Conservation (phyloP, 2,329 filamentous ascomycete genomes). For the Aquanectria penicillioides region DNA sequence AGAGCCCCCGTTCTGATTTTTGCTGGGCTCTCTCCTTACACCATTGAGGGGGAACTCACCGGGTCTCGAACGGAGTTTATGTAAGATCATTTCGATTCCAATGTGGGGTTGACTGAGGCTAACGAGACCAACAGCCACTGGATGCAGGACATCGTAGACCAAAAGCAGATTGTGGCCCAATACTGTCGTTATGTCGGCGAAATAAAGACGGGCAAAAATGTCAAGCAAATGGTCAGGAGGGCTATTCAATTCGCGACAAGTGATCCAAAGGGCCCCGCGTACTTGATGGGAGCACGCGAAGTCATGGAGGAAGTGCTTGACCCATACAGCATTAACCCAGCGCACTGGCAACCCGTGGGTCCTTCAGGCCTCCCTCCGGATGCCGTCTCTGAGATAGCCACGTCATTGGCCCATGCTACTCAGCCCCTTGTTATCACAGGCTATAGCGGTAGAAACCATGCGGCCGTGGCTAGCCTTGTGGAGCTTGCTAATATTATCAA, state of each 20-base stretch:
- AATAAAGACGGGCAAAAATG: conserved; percentile 82
- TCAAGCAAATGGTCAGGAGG: conserved; percentile 88
- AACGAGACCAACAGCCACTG: conserved; percentile 65
- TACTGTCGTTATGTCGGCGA: conserved; percentile 86
- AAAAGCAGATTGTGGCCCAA: conserved; percentile 80
- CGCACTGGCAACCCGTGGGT: conserved; percentile 75
- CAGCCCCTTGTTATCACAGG: conserved; percentile 76
- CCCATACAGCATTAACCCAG: conserved; percentile 73
- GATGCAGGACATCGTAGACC: conserved; percentile 84
- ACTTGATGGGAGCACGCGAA: conserved; percentile 79
- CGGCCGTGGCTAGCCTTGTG: conserved; percentile 67
- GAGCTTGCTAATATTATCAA: conserved; percentile 72
- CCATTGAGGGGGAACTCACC: conserved; percentile 77
- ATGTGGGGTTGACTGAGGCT: not conserved
- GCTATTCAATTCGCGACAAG: conserved; percentile 82
- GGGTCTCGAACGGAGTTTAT: conserved; percentile 84
- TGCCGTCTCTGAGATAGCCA: conserved; percentile 67
- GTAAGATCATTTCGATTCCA: not conserved
- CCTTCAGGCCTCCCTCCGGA: conserved; percentile 65
- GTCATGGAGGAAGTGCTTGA: conserved; percentile 85
- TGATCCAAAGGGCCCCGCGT: conserved; percentile 80
- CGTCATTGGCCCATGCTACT: conserved; percentile 69
- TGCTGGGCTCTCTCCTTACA: conserved; percentile 79
- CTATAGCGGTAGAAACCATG: conserved; percentile 74
- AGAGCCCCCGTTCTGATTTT: conserved; percentile 80